Percentiles rank a stretch among this genome's conserved stretches.
These are phyloP conservation scores for Penicillium maclennaniae DNA, from an alignment of 495 filamentous ascomycete genomes.

Conservation along the genomic window DNA sequence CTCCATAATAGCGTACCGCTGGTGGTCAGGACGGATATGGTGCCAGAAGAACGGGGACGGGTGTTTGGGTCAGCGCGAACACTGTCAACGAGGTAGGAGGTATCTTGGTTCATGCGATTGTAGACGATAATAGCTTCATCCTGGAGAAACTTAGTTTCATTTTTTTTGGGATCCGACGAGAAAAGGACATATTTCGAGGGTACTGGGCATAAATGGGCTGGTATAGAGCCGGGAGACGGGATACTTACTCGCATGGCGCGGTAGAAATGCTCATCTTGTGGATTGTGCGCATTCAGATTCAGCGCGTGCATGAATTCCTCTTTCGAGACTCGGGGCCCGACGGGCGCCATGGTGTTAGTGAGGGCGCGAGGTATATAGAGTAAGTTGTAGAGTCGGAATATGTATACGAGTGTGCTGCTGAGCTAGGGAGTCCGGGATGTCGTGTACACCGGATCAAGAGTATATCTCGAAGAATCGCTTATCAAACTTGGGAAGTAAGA, in stretches of 20 bases:
- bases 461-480: neutral
- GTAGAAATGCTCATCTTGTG: constrained; percentile 42
- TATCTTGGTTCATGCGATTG: constrained; percentile 39
- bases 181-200: neutral
- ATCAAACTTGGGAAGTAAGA: no score
- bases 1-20: constrained; percentile 39
- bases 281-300: constrained; percentile 36
- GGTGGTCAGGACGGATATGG: constrained; percentile 40
- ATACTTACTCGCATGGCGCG: constrained; percentile 42
- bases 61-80: constrained; percentile 32
- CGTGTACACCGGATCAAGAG: neutral
- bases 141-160: constrained; percentile 18
- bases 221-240: neutral
- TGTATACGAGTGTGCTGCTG: neutral
- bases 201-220: neutral
- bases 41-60: constrained; percentile 46
- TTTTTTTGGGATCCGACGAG: neutral
- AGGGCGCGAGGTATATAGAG: neutral
- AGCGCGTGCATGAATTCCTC: constrained; percentile 45
- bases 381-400: neutral
- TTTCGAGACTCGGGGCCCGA: constrained; percentile 45
- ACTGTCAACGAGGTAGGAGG: constrained; percentile 38
- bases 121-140: constrained; percentile 48
- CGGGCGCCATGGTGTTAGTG: constrained; percentile 21
- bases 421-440: neutral